These are phyloP conservation scores for Cercospora nicotianae DNA, from an alignment of 2,329 filamentous ascomycete genomes.

Conservation along the genomic window DNA sequence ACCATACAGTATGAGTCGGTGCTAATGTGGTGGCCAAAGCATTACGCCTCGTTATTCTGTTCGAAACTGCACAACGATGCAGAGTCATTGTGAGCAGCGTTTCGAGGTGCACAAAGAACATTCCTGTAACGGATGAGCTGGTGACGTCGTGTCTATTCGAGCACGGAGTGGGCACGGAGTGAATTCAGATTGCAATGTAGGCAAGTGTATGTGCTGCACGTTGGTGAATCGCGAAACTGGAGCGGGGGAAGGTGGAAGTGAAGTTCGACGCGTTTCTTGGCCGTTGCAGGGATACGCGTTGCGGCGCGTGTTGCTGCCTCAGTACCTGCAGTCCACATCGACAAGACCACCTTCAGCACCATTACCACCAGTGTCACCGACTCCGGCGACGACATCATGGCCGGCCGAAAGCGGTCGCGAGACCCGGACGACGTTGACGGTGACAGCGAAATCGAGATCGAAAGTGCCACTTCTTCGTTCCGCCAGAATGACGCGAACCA, in stretches of 20 bases:
- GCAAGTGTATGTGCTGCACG: not conserved
- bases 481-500: slow-evolving; percentile 26
- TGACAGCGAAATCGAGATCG: slow-evolving; percentile 30
- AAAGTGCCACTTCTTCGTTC: slow-evolving; percentile 35
- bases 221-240: not conserved
- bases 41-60: not conserved
- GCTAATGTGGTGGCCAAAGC: not conserved
- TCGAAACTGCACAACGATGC: not conserved
- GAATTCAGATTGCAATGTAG: not conserved
- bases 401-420: slow-evolving; percentile 31
- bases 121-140: not conserved
- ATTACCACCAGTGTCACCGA: not conserved
- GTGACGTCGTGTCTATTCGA: not conserved
- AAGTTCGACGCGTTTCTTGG: slow-evolving; percentile 1
- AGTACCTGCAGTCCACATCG: not conserved
- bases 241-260: not conserved
- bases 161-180: not conserved
- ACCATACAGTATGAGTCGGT: not conserved
- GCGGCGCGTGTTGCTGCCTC: slow-evolving; percentile 8
- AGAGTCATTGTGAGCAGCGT: not conserved
- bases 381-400: slow-evolving; percentile 20
- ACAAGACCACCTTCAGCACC: slow-evolving; percentile 7
- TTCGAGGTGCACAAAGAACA: not conserved
- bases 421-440: slow-evolving; percentile 27
- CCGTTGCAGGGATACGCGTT: not conserved